These are phyloP conservation scores for Sugiyamaella xylanicola DNA, from an alignment of 1,139 yeast species.

Conservation along the genomic window DNA sequence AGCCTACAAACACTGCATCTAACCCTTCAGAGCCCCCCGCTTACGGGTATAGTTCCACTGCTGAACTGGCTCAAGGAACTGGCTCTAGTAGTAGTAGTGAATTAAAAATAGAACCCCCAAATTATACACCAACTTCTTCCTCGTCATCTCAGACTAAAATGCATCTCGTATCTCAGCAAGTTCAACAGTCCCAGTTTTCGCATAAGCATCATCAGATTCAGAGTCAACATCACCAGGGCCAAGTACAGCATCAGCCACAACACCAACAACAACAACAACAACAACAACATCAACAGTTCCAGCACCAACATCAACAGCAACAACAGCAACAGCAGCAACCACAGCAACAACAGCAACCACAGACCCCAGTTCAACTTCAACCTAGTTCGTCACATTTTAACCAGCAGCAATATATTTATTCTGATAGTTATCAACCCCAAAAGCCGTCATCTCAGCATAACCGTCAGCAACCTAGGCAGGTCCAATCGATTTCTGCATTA, in stretches of 20 bases:
- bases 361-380: conserved; percentile 19
- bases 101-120: conserved; percentile 6
- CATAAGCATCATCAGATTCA: conserved; percentile 6
- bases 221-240: neutral
- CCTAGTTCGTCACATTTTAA: conserved; percentile 9
- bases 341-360: conserved; percentile 21
- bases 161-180: neutral
- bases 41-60: conserved; percentile 8
- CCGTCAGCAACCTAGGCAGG: conserved; percentile 22
- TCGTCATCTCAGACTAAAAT: neutral
- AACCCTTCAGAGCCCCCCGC: conserved; percentile 9
- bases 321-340: conserved; percentile 24
- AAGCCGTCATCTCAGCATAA: conserved; percentile 3
- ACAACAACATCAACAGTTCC: conserved; percentile 17
- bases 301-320: conserved; percentile 4
- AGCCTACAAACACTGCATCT: conserved; percentile 7
- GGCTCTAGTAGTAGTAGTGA: neutral
- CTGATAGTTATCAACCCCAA: conserved; percentile 10
- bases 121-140: conserved; percentile 9
- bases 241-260: conserved; percentile 20
- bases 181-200: neutral
- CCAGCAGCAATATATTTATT: conserved; percentile 11
- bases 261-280: conserved; percentile 22
- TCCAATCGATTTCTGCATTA: conserved; percentile 23
- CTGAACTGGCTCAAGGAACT: conserved; percentile 5